A percentile compares a stretch with the other conserved stretches of the same genome.
Evolutionary conservation across 805 yeast species (phyloP).

Genomic region (Candida parachauliodes): DNA sequence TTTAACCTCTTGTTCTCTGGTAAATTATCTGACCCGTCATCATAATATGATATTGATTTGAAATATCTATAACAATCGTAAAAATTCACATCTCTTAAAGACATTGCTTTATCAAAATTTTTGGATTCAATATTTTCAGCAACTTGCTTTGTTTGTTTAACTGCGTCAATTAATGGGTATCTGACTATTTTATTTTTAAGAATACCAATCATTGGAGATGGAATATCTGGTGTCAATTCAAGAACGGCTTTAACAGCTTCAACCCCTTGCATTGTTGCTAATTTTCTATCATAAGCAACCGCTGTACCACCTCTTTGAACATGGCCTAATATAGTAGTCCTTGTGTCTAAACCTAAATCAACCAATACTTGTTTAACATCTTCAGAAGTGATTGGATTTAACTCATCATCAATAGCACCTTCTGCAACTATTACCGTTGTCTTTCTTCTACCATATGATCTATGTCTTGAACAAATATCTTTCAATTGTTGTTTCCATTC

Average conservation of each 20-base stretch:
- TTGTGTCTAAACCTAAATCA: slow-evolving; percentile 67
- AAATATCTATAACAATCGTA: slow-evolving; percentile 61
- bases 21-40: slow-evolving; percentile 36
- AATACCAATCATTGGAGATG: slow-evolving; percentile 76
- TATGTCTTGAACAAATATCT: slow-evolving; percentile 59
- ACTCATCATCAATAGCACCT: slow-evolving; percentile 72
- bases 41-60: slow-evolving; percentile 46
- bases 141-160: slow-evolving; percentile 63
- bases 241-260: slow-evolving; percentile 76
- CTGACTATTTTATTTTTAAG: slow-evolving; percentile 68
- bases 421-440: slow-evolving; percentile 81
- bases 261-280: slow-evolving; percentile 79
- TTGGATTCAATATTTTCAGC: slow-evolving; percentile 64
- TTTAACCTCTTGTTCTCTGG: slow-evolving; percentile 52
- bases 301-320: slow-evolving; percentile 85
- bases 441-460: slow-evolving; percentile 70
- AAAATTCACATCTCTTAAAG: slow-evolving; percentile 67
- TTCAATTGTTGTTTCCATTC: slow-evolving; percentile 70
- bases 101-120: slow-evolving; percentile 68
- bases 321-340: slow-evolving; percentile 75
- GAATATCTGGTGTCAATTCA: slow-evolving; percentile 64
- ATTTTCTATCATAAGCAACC: slow-evolving; percentile 65
- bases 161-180: slow-evolving; percentile 70
- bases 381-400: slow-evolving; percentile 62
- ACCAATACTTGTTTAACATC: slow-evolving; percentile 66